A percentile compares a stretch with the other conserved stretches of the same genome.
Evolutionary conservation across 2,329 filamentous ascomycete species (phyloP).

Genomic region (Neofusicoccum parvum): DNA sequence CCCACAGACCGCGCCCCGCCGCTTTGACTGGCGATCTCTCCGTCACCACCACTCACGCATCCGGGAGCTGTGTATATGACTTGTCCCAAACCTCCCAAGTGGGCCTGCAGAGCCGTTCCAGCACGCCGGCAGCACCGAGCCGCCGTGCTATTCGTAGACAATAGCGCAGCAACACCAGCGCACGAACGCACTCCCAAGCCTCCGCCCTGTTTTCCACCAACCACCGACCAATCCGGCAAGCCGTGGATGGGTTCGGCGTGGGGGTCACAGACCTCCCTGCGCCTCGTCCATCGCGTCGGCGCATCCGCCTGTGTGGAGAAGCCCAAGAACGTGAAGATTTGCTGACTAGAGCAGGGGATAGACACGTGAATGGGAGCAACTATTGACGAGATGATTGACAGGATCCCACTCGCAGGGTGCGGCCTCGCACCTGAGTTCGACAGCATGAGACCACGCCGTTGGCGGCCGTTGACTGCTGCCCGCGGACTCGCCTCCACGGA

Average conservation of each 20-base stretch:
- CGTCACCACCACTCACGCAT: conserved; percentile 20
- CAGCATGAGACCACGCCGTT: not conserved
- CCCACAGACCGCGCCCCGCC: conserved; percentile 16
- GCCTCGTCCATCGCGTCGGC: not conserved
- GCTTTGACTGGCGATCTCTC: conserved; percentile 18
- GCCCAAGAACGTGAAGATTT: conserved; percentile 17
- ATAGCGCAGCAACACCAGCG: conserved; percentile 7
- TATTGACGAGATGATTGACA: conserved; percentile 18
- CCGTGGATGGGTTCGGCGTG: conserved; percentile 10
- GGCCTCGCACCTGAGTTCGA: not conserved
- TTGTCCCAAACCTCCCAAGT: conserved; percentile 16
- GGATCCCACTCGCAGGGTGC: conserved; percentile 15
- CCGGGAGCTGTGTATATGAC: conserved; percentile 18
- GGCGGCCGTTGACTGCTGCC: not conserved
- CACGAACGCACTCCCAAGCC: conserved; percentile 11
- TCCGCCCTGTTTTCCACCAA: conserved; percentile 12
- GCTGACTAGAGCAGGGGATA: conserved; percentile 16
- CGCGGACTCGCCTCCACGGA: not conserved
- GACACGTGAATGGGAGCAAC: not conserved
- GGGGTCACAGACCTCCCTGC: conserved; percentile 15
- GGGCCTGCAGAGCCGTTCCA: conserved; percentile 16
- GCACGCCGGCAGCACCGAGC: conserved; percentile 16
- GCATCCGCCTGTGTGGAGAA: conserved; percentile 19
- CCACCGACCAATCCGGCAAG: not conserved
- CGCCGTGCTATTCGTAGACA: conserved; percentile 14